Evolutionary conservation across 2,329 filamentous ascomycete species (phyloP).

Genomic region (Neofusicoccum ribis): DNA sequence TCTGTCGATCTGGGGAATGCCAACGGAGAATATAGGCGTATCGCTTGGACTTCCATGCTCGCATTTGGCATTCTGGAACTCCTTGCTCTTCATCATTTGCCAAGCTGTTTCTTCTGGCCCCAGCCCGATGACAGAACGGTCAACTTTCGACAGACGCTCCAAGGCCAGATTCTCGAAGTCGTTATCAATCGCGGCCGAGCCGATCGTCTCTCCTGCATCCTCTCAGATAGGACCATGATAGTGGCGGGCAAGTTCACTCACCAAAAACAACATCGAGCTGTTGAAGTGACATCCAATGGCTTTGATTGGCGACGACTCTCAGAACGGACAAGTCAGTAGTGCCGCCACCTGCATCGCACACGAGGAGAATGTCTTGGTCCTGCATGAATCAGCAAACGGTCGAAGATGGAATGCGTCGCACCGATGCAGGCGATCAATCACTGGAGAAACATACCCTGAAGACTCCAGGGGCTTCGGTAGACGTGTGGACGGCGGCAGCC

Average conservation of each 20-base stretch:
- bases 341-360: conserved; percentile 55
- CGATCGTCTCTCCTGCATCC: conserved; percentile 37
- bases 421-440: background rate
- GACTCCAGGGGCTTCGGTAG: conserved; percentile 37
- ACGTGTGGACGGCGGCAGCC: conserved; percentile 54
- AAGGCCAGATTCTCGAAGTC: conserved; percentile 40
- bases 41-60: conserved; percentile 41
- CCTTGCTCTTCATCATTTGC: conserved; percentile 43
- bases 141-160: conserved; percentile 31
- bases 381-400: conserved; percentile 13
- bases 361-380: conserved; percentile 47
- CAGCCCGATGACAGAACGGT: conserved; percentile 30
- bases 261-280: conserved; percentile 42
- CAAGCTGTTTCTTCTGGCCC: conserved; percentile 39
- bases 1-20: conserved; percentile 35
- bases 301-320: conserved; percentile 32
- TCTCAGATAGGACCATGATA: background rate
- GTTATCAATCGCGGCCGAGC: conserved; percentile 43
- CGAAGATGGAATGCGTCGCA: no score
- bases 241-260: background rate
- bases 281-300: conserved; percentile 31
- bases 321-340: conserved; percentile 46
- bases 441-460: conserved; percentile 24
- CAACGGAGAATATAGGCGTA: conserved; percentile 37
- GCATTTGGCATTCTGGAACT: conserved; percentile 45